Evolutionary conservation across 208 protist genomes (phyloP), one percentile per base, ranked within the genome.

Genomic region (Kentomonas sorsogonicus): DNA sequence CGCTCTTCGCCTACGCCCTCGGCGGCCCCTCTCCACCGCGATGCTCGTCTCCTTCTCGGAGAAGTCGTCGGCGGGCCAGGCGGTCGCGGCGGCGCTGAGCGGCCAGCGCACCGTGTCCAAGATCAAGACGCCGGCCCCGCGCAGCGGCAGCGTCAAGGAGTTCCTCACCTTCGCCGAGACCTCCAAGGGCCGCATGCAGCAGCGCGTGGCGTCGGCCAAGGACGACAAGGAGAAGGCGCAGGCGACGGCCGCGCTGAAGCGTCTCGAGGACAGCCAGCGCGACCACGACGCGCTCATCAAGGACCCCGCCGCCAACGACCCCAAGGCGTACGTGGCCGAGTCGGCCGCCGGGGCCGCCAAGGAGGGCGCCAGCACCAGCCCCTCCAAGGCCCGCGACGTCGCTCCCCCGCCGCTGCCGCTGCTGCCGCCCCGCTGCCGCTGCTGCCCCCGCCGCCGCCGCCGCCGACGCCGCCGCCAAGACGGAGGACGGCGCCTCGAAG

Each of bases 81-180:
- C 53, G 16, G 60, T 53, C 43, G 64, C 69, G 31, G 53, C 51
- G n/a, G 55, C 60, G 5, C 54, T 84, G 43, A 66, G 62, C 44
- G 36, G 51, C 18, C 76, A 82, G 47, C 66, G 62, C 61, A 69
- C 59, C 36, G 39, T 82, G 11, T 64, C 63, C 22, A 57, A 63
- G 46, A 67, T 69, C 20, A 66, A 67, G 46, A 66, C 68, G 34
- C 56, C 60, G 3, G 59, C 60, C 34, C 33, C 64, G 22, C 76
- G 64, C 41, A 56, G 50, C 51, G 80, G 80, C 26, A 88, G 76
- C 61, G 80, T 88, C 34, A 77, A 68, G 53, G 53, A 77, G 41
- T 84, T 82, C 52, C 57, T 84, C 29, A 34, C 57, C 41, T 69
- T 68, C 43, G 56, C 60, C 25, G 59, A 55, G 13, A 44, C 40